phyloP scores from a whole-genome alignment of 2,329 filamentous ascomycete species.

The Pseudocercospora crystallina region DNA sequence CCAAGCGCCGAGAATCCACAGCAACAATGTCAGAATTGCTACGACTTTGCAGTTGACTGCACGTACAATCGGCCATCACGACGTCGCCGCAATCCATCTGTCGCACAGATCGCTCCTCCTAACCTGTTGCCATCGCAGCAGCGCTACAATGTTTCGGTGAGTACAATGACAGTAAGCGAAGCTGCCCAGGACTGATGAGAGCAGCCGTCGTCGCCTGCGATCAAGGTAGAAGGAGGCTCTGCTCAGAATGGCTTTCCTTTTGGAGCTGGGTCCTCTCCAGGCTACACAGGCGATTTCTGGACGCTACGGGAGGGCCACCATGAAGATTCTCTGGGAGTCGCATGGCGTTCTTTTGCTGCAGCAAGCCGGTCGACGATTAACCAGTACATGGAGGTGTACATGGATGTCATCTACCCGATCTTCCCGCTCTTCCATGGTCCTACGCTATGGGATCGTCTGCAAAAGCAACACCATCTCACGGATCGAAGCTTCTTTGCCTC shows the following conservation, averaged over 20 bases:
- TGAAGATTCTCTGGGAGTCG: conserved; percentile 30
- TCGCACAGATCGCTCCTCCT: conserved; percentile 19
- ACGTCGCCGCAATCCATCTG: conserved; percentile 31
- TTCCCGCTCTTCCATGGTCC: conserved; percentile 54
- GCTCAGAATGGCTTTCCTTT: conserved; percentile 2
- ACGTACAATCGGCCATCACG: conserved; percentile 49
- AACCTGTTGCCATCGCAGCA: conserved; percentile 28
- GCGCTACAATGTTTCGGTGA: conserved; percentile 6
- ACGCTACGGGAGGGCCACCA: conserved; percentile 26
- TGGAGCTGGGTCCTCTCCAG: conserved; percentile 6
- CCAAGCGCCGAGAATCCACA: conserved; percentile 37
- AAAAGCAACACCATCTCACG: conserved; percentile 44
- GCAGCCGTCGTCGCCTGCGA: conserved; percentile 18
- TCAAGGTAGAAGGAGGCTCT: conserved; percentile 18
- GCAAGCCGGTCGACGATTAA: conserved; percentile 42
- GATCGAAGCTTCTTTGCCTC: conserved; percentile 49
- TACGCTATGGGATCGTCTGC: conserved; percentile 44
- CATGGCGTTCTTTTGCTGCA: conserved; percentile 45
- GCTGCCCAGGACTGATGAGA: neutral
- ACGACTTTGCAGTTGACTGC: conserved; percentile 51
- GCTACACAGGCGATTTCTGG: conserved; percentile 24
- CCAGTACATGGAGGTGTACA: conserved; percentile 49
- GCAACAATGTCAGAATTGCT: conserved; percentile 50
- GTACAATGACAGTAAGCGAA: neutral
- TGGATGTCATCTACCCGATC: conserved; percentile 56